Conservation (phyloP, 768 basidiomycete species). For the Russula abietina region DNA sequence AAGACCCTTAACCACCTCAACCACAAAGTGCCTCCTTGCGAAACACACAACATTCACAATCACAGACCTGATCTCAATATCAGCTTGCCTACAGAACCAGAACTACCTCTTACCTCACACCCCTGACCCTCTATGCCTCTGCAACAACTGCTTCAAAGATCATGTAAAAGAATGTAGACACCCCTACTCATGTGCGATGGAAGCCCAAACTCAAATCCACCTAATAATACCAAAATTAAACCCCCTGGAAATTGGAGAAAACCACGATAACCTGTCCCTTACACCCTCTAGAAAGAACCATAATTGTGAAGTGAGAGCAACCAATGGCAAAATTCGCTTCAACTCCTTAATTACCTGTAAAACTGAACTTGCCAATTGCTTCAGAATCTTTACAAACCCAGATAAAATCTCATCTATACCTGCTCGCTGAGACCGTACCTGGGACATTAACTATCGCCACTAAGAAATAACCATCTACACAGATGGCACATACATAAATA, state of each 20-base stretch:
- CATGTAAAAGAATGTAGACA: not conserved
- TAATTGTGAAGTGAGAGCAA: not conserved
- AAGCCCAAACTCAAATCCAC: not conserved
- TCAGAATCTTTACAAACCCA: not conserved
- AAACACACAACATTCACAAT: not conserved
- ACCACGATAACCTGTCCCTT: not conserved
- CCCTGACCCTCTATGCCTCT: not conserved
- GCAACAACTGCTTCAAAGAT: not conserved
- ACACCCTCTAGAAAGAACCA: not conserved
- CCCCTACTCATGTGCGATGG: not conserved
- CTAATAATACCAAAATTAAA: not conserved
- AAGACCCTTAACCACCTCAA: fast-evolving
- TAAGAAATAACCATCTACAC: not conserved
- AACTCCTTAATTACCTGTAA: not conserved
- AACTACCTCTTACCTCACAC: not conserved
- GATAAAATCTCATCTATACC: not conserved
- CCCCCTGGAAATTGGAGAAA: fast-evolving
- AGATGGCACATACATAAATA: not conserved
- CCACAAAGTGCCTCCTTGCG: not conserved
- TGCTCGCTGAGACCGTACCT: fast-evolving
- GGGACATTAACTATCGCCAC: too few species aligned
- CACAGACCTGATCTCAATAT: not conserved
- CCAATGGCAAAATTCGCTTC: not conserved
- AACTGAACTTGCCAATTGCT: not conserved
- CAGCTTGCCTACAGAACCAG: not conserved